phyloP scores from a whole-genome alignment of 768 basidiomycete species.

The Dacryopinax primogenitus region DNA sequence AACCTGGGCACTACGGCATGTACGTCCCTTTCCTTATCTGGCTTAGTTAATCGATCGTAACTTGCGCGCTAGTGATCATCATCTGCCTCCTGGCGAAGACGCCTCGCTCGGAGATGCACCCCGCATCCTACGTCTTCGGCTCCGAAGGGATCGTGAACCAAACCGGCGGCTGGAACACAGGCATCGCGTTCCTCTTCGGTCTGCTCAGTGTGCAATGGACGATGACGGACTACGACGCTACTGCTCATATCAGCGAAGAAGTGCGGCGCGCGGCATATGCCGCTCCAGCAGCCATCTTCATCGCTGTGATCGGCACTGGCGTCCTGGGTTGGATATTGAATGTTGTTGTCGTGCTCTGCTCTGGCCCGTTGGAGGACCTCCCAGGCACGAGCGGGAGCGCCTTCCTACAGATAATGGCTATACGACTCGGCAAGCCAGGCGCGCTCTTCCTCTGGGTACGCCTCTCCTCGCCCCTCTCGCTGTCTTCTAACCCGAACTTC shows the following conservation, averaged over 20 bases:
- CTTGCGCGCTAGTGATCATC: conserved; percentile 48
- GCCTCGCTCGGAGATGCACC: conserved; percentile 61
- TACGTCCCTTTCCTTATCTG: conserved; percentile 25
- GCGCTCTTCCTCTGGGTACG: conserved; percentile 66
- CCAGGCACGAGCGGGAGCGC: conserved; percentile 37
- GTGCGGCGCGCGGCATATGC: conserved; percentile 69
- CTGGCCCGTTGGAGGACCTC: conserved; percentile 53
- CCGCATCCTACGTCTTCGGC: conserved; percentile 69
- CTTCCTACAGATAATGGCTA: conserved; percentile 48
- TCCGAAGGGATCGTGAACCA: conserved; percentile 59
- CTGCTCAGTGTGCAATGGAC: conserved; percentile 82
- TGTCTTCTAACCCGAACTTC: not conserved
- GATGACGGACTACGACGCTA: conserved; percentile 69
- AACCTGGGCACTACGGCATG: conserved; percentile 68
- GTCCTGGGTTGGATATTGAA: conserved; percentile 77
- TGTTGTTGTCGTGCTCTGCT: conserved; percentile 74
- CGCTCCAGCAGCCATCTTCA: conserved; percentile 49
- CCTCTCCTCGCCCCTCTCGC: conserved; percentile 7
- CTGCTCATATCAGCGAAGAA: conserved; percentile 47
- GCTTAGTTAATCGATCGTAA: not conserved
- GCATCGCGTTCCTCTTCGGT: conserved; percentile 74
- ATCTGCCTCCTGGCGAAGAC: conserved; percentile 70
- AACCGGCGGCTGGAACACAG: conserved; percentile 63
- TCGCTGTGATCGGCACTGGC: conserved; percentile 61
- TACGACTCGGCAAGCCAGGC: conserved; percentile 64